phyloP scores from a whole-genome alignment of 2,329 filamentous ascomycete species.

The Zymoseptoria brevis region DNA sequence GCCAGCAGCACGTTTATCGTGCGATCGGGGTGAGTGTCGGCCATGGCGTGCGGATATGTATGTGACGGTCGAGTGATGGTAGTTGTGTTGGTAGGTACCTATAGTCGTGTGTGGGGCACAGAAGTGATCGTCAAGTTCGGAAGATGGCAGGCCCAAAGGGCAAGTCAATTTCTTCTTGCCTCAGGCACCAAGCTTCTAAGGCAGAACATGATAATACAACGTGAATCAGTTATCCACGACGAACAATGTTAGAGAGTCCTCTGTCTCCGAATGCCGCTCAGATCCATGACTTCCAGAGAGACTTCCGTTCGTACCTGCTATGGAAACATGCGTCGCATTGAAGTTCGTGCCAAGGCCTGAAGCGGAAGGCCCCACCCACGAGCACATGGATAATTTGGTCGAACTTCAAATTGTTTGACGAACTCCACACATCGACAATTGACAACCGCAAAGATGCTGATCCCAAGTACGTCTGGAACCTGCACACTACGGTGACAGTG shows the following conservation, averaged over 20 bases:
- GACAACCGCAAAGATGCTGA: conserved; percentile 1
- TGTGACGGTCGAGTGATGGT: neutral
- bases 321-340: neutral
- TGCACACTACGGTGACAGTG: neutral
- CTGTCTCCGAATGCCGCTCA: neutral
- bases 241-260: too few relatives aligned
- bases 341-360: neutral
- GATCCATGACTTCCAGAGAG: neutral
- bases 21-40: conserved; percentile 2
- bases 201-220: too few relatives aligned
- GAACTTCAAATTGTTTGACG: neutral
- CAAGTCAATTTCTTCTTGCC: neutral
- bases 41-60: conserved; percentile 1
- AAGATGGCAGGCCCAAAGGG: neutral
- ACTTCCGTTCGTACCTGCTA: neutral
- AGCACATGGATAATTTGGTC: neutral
- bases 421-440: neutral
- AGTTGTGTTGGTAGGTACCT: neutral
- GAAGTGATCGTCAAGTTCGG: neutral
- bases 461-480: neutral
- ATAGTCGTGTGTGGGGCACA: too few relatives aligned
- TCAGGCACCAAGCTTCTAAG: neutral
- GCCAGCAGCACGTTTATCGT: conserved; percentile 76
- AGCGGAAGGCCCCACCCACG: neutral
- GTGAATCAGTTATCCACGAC: too few relatives aligned